A percentile compares a stretch with the other conserved stretches of the same genome.
Conservation (phyloP, 805 yeast species). For the Blastobotrys attinorum region DNA sequence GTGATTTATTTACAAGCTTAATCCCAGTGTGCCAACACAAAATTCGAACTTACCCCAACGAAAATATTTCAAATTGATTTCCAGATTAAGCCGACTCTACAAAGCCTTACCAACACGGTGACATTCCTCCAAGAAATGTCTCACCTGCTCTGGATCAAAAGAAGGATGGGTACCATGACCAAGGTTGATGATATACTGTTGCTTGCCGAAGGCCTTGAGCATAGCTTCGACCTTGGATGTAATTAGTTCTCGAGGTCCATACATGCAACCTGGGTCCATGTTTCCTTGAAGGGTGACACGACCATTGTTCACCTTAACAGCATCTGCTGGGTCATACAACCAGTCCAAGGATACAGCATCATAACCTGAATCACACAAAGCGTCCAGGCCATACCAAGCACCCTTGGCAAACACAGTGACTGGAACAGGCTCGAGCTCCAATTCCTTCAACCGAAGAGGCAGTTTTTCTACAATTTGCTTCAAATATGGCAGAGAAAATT, state of each 20-base stretch:
- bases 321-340: conserved; percentile 78
- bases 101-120: conserved; percentile 55
- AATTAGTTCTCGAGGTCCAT: conserved; percentile 80
- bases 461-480: conserved; percentile 63
- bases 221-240: conserved; percentile 74
- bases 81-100: neutral
- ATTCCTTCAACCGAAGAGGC: conserved; percentile 59
- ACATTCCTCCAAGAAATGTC: conserved; percentile 78
- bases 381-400: conserved; percentile 93
- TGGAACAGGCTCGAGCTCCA: conserved; percentile 77
- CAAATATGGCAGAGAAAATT: conserved; percentile 84
- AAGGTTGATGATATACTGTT: conserved; percentile 84
- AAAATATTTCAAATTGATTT: too few relatives aligned
- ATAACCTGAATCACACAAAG: conserved; percentile 72
- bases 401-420: conserved; percentile 90
- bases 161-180: conserved; percentile 99
- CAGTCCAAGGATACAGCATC: conserved; percentile 90
- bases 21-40: too few relatives aligned
- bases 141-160: conserved; percentile 88
- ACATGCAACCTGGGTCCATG: conserved; percentile 89
- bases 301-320: conserved; percentile 63
- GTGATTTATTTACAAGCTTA: too few relatives aligned
- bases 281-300: conserved; percentile 90
- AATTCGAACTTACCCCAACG: too few relatives aligned
- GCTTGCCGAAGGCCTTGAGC: conserved; percentile 87